Conservation (phyloP, 495 filamentous ascomycete species). For the Echria macrotheca region DNA sequence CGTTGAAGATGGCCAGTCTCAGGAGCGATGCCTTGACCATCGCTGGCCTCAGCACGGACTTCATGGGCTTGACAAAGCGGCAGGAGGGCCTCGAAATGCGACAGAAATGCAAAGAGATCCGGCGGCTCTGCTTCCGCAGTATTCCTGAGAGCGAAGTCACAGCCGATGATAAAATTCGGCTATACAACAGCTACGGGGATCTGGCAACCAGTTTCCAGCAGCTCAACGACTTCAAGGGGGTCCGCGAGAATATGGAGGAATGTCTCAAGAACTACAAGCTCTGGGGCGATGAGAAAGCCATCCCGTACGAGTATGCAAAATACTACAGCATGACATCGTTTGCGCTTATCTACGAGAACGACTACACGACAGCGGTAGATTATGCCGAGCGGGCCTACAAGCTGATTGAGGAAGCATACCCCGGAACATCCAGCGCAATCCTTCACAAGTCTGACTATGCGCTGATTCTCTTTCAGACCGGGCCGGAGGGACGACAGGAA, state of each 20-base stretch:
- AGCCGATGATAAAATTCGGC: not conserved
- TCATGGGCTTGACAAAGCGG: not conserved
- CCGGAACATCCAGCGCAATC: not conserved
- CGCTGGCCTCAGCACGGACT: not conserved
- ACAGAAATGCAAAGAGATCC: not conserved
- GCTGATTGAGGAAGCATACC: not conserved
- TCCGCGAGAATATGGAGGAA: not conserved
- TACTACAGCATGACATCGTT: not conserved
- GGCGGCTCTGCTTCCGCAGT: not conserved
- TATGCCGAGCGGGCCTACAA: not conserved
- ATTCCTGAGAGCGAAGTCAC: not conserved
- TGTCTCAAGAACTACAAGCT: not conserved
- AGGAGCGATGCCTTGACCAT: not conserved
- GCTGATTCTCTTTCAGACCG: not conserved
- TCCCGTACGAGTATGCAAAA: constrained; percentile 1
- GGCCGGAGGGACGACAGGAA: not conserved
- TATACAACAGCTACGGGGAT: constrained; percentile 1
- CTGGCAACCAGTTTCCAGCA: not conserved
- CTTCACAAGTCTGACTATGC: not conserved
- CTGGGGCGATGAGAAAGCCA: not conserved
- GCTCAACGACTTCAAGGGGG: not conserved
- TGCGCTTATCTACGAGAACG: not conserved
- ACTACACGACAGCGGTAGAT: not conserved
- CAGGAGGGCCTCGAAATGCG: not conserved
- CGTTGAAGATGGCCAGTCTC: not conserved